Base-by-base conservation (phyloP, 345 rosid species). In the Luvunga scandens region DNA sequence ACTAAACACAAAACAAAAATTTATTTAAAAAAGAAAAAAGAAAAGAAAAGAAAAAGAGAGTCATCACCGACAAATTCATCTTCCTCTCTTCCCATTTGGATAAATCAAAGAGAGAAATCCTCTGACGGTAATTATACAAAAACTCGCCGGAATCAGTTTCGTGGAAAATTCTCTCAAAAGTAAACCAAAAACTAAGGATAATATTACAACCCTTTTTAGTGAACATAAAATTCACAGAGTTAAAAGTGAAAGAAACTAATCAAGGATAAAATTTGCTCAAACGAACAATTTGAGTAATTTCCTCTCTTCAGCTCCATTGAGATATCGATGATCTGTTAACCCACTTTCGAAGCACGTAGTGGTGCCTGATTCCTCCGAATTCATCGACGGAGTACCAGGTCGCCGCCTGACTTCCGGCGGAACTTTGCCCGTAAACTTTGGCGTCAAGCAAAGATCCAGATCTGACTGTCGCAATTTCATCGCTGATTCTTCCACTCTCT, bases 351-450 rank as follows among this genome's bases (percentile, higher is more conserved):
- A 84, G 73, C 90, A 90, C 25, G 98, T 88, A 34, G 95, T 92
- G 70, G 91, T 91, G 14, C 69, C 94, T 2, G 98, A 95, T 69
- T 87, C 98, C 87, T 92, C 97, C 5, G 97, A 95, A 81, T 90
- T 93, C 98, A 92, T 89, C 22, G 98, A 95, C 66, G 94, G 94
- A 28, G 93, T 86, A 36, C 69, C 87, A 2, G 91, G 88, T 67
- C 97, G 87, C 76, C 97, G 83, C 65, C 88, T 78, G 50, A 56
- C n/a, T 27, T 83, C 91, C 9, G 78, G 69, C 24, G 79, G 76
- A 19, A 13, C 42, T 67, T 84, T 90, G 0, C 77, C 72, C 2
- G 79, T 66, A 0, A 78, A 75, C n/a, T 28, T 81, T 39, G 96
- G 88, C 12, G 85, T 85, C 30, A 95, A 76, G 57, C 93, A 75